Evolutionary conservation across 371 early-diverging fungal genomes (phyloP).

Genomic region (Mortierella sp.): DNA sequence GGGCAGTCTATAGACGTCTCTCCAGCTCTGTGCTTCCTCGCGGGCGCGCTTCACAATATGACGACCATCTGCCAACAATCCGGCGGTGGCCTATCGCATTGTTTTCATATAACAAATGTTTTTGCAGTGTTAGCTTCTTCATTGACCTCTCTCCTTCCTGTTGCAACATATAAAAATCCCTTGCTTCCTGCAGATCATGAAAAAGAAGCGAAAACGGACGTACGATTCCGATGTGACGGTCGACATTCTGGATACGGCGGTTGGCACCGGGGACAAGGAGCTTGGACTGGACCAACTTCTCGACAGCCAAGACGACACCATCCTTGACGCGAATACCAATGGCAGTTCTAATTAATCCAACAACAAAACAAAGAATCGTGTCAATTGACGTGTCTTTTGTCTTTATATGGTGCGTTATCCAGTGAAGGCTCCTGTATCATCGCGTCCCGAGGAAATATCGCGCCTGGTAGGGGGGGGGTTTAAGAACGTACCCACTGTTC

Average conservation of each 20-base stretch:
- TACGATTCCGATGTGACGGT: constrained; percentile 95
- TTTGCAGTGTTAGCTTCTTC: too few species aligned
- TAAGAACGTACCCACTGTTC: constrained; percentile 88
- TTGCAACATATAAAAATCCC: too few species aligned
- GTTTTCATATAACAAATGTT: too few species aligned
- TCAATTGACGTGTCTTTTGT: not conserved
- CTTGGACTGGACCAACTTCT: constrained; percentile 96
- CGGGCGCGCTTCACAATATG: constrained; percentile 92
- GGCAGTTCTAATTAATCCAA: constrained; percentile 76
- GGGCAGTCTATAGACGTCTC: constrained; percentile 86
- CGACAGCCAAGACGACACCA: constrained; percentile 97
- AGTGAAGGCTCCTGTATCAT: not conserved
- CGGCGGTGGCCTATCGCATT: constrained; percentile 83
- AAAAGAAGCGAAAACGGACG: constrained; percentile 20
- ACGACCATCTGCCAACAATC: constrained; percentile 95
- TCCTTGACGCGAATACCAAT: constrained; percentile 95
- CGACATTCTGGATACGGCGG: constrained; percentile 92
- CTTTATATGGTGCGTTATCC: not conserved
- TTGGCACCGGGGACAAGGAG: constrained; percentile 94
- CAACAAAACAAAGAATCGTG: not conserved
- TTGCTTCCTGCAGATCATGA: not conserved
- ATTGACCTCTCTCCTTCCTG: too few species aligned
- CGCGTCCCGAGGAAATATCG: not conserved
- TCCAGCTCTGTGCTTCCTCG: constrained; percentile 93
- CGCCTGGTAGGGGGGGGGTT: not conserved